Base-by-base conservation (phyloP, 1,284 basidiomycete genomes). In the Mycena citricolor region DNA sequence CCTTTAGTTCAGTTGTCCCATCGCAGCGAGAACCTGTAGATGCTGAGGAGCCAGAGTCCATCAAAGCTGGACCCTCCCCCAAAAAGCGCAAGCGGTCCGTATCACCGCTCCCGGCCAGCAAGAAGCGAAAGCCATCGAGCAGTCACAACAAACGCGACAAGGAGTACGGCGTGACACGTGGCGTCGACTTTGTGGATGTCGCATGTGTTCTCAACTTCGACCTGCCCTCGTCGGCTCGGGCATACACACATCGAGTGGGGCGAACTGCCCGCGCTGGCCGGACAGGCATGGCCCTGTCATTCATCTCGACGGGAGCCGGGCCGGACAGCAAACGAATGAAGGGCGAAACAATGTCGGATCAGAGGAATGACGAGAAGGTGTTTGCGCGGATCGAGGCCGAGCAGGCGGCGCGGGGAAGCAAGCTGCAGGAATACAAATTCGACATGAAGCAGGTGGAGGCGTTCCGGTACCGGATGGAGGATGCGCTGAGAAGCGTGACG, bases 181-280 rank as follows among this genome's bases (percentile, higher is more conserved):
- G 97, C 2, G 85, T 99, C 52, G 97, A 99, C 68, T 99, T 99
- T 65, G 78, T 98, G 57, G 89, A 97, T 57, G 97, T 99, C 33
- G 86, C 94, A 2, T 98, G 94, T 58, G 97, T 99, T 7, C 81
- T 99, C 68, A 99, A 99, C 71, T 99, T 99, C 67, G 97, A 99
- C 66, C 77, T 99, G 7, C 97, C 97, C 1, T 76, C 83, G 3
- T 87, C 91, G 1, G 77, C 90, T 3, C 85, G 84, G n/a, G 80
- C 92, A 2, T 99, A 99, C 65, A 94, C 90, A 2, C 97, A 99
- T 64, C 88, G 97, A 35, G 88, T 99, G 11, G 97, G 97, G 5
- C 84, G 95, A 17, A 99, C 95, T 0, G 94, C 95, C 4, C 88
- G 97, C 29, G 97, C 94, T 0, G 95, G 97, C 1, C 83, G 92